Evolutionary conservation across 768 basidiomycete species (phyloP), one percentile per base, ranked within the genome.

Genomic region (Lentinula raphanica): DNA sequence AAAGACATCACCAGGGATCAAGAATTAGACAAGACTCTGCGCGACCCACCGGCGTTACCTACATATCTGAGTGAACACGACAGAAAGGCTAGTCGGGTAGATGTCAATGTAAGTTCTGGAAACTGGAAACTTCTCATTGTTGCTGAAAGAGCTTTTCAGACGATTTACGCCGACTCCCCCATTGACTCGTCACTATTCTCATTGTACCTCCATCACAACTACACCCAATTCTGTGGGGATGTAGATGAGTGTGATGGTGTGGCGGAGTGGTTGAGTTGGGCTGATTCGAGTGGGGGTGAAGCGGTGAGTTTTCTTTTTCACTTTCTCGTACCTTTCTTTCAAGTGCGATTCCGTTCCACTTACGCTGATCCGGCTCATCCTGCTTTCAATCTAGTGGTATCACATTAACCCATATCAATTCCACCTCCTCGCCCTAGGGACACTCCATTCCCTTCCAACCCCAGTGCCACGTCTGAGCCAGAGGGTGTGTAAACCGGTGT

Each of bases 121-220:
- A 31, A n/a, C 54, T 15, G 21, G 15, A 3, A n/a, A 15, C n/a
- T 58, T 21, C n/a, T 57, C 8, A 25, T 19, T 31, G 46, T 49
- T 46, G 5, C n/a, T n/a, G n/a, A n/a, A n/a, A 44, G 17, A 11
- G 27, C 45, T 28, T 17, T 45, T 4, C 58, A 94, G 93, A 68
- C 69, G 11, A 72, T 98, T 3, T 90, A 89, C 66, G 83, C 87
- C 1, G 88, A 93, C 67, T 90, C 90, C 0, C 94, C 96, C 0
- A 88, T 98, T 56, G 97, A 99, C 71, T 85, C 92, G 1, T 92
- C 91, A 1, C 75, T 98, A 1, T 89, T 94, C 61, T 87, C 88
- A 2, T 71, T 96, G 6, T 99, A 98, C 67, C 78, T 95, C 8
- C 97, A 99, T 63, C 94, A 98, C 69, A 98, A 97, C 67, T 93